Evolutionary conservation across 768 basidiomycete genomes (phyloP), one percentile per base, ranked within the genome.

Genomic region (Lyophyllum decastes): DNA sequence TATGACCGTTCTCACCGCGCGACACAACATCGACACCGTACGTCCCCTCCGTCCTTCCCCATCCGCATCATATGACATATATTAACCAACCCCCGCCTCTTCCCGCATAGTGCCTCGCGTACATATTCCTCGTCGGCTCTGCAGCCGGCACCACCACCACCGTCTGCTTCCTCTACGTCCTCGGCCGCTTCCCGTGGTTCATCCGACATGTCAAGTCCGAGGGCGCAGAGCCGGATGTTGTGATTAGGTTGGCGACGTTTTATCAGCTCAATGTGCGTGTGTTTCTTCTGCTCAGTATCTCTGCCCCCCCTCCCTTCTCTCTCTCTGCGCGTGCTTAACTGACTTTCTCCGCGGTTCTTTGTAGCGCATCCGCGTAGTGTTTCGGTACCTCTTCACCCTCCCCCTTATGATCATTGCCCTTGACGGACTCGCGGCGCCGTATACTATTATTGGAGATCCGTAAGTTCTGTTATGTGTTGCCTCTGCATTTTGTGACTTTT

Each of bases 41-140:
- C 52, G 74, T 66, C 41, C 8, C n/a, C 19, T 52, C 50, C 56
- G 3, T 38, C 35, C 16, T 12, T 17, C 14, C 35, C 9, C 35
- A 6, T 38, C 35, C 35, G 6, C 30, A n/a, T n/a, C n/a, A n/a
- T n/a, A n/a, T 30, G 4, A 10, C 30, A 10, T 4, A 30, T 30
- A 4, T 30, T 30, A 4, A 30, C 10, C 10, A 4, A 5, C 6
- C 35, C 35, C 35, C 14, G 6, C 33, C 40, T 22, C 53, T 45
- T 21, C 43, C 45, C 27, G 59, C 33, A n/a, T 57, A 92, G 90
- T 83, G 82, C 63, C 78, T 85, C 49, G 84, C 86, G 2, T 93
- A 85, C 79, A 88, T 90, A n/a, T 86, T 92, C 62, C 74, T 93
- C 2, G 80, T 83, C 21, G 92, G 92, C 12, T 80, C 89, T 0